Conservation (phyloP, 2,329 filamentous ascomycete genomes). For the Salinomyces thailandicus region DNA sequence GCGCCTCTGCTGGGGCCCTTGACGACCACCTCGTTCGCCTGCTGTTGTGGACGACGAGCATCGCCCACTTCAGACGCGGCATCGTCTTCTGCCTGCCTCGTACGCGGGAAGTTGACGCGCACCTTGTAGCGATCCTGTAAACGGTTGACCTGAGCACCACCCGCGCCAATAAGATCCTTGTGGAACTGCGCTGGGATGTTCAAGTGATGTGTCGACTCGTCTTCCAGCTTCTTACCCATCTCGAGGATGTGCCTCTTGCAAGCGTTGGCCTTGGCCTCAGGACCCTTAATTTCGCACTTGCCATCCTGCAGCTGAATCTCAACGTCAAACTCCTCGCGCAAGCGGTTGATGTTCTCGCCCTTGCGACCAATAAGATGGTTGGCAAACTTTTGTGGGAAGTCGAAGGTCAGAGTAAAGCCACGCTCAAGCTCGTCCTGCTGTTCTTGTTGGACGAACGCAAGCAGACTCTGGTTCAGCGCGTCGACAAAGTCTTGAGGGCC, state of each 20-base stretch:
- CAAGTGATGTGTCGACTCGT: conserved; percentile 76
- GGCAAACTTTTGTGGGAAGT: conserved; percentile 89
- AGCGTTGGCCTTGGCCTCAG: conserved; percentile 83
- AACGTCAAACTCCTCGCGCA: conserved; percentile 60
- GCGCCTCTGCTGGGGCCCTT: conserved; percentile 88
- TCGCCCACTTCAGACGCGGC: conserved; percentile 62
- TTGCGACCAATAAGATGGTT: conserved; percentile 67
- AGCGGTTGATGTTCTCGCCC: conserved; percentile 58
- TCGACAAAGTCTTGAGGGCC: conserved; percentile 66
- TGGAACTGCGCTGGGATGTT: conserved; percentile 94
- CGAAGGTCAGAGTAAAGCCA: conserved; percentile 73
- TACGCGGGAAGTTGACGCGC: conserved; percentile 87
- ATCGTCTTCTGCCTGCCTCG: conserved; percentile 43
- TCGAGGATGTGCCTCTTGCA: conserved; percentile 73
- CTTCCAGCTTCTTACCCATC: conserved; percentile 72
- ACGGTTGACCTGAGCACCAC: conserved; percentile 79
- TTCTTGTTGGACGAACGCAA: conserved; percentile 73
- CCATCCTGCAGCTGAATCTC: conserved; percentile 86
- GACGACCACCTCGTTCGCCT: conserved; percentile 77
- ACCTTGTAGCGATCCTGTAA: conserved; percentile 90
- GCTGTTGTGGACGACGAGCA: conserved; percentile 58
- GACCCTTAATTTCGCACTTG: conserved; percentile 90
- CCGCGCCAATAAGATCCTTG: conserved; percentile 80
- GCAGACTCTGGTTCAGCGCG: conserved; percentile 60
- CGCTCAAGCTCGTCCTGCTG: conserved; percentile 90